Percentiles rank a stretch among this genome's conserved stretches.
phyloP scores from a whole-genome alignment of 192 early-diverging fungal species.

The Podila horticola region DNA sequence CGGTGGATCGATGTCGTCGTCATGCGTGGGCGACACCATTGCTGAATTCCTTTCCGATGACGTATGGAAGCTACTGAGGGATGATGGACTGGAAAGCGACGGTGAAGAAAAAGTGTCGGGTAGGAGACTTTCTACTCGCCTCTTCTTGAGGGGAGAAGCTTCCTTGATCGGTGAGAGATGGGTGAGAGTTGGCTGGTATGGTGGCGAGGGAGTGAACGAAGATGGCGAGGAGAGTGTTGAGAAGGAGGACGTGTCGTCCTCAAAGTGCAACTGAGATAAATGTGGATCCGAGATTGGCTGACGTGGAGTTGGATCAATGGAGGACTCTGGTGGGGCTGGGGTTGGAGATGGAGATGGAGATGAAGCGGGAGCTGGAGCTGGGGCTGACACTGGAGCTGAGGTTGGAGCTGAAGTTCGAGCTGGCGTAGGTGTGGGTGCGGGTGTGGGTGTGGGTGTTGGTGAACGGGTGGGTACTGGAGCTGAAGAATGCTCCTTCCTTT shows the following conservation, averaged over 20 bases:
- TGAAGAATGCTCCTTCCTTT: background rate
- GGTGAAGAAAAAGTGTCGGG: slow-evolving; percentile 19
- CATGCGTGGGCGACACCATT: background rate
- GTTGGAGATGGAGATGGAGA: slow-evolving; percentile 1
- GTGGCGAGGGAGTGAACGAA: slow-evolving; percentile 25
- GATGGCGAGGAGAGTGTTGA: slow-evolving; percentile 47
- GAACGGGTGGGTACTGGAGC: background rate
- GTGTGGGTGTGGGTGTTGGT: background rate
- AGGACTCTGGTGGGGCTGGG: background rate
- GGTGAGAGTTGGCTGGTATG: slow-evolving; percentile 14
- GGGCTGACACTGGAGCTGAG: background rate
- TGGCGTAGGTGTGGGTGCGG: slow-evolving; percentile 4
- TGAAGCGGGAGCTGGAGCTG: background rate
- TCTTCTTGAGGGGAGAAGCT: slow-evolving; percentile 15
- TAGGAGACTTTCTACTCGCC: slow-evolving; percentile 17
- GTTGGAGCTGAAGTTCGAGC: slow-evolving; percentile 5
- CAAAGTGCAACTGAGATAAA: slow-evolving; percentile 3
- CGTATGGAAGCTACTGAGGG: slow-evolving; percentile 7
- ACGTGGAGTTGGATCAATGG: slow-evolving; percentile 1
- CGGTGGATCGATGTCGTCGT: background rate
- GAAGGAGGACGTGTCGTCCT: slow-evolving; percentile 33
- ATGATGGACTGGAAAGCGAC: slow-evolving; percentile 30
- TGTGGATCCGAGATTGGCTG: background rate
- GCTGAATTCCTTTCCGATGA: slow-evolving; percentile 15
- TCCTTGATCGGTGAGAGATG: slow-evolving; percentile 5